Conservation (phyloP, 192 early-diverging fungal genomes). For the Coemansia sp. region DNA sequence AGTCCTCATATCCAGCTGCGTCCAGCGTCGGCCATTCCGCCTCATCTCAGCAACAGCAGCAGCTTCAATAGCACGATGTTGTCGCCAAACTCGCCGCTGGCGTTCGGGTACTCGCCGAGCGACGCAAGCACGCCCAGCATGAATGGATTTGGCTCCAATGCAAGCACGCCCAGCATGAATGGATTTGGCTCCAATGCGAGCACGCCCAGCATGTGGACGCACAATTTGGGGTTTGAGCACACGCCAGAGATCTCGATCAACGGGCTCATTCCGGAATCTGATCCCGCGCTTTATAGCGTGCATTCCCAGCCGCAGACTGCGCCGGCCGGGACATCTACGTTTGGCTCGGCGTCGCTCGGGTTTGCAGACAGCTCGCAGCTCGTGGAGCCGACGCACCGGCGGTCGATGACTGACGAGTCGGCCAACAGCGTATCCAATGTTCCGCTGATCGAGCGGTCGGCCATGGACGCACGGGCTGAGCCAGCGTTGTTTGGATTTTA, state of each 20-base stretch:
- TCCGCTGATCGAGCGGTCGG: slow-evolving; percentile 31
- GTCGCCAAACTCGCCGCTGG: slow-evolving; percentile 9
- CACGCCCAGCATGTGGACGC: not conserved
- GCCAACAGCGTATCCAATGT: slow-evolving; percentile 27
- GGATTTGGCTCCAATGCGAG: not conserved
- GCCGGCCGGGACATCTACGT: not conserved
- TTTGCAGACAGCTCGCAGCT: not conserved
- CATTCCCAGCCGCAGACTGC: slow-evolving; percentile 3
- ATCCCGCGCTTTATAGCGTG: not conserved
- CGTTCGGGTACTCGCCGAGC: slow-evolving; percentile 12
- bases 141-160: slow-evolving; percentile 3
- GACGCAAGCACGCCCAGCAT: slow-evolving; percentile 15
- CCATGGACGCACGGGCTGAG: not conserved
- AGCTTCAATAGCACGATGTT: not conserved
- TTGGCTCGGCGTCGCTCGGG: not conserved
- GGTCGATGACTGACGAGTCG: slow-evolving; percentile 23
- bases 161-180: not conserved
- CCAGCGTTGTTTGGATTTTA: not conserved
- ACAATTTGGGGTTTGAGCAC: not conserved
- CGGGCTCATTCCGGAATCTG: not conserved
- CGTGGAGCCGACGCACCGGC: not conserved
- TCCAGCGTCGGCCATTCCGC: slow-evolving; percentile 35
- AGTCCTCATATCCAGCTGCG: not conserved
- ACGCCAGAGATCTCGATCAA: slow-evolving; percentile 5
- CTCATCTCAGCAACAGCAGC: slow-evolving; percentile 19